These are phyloP conservation scores for Termitomyces sp. DNA, from an alignment of 768 basidiomycete species.

Conservation along the genomic window DNA sequence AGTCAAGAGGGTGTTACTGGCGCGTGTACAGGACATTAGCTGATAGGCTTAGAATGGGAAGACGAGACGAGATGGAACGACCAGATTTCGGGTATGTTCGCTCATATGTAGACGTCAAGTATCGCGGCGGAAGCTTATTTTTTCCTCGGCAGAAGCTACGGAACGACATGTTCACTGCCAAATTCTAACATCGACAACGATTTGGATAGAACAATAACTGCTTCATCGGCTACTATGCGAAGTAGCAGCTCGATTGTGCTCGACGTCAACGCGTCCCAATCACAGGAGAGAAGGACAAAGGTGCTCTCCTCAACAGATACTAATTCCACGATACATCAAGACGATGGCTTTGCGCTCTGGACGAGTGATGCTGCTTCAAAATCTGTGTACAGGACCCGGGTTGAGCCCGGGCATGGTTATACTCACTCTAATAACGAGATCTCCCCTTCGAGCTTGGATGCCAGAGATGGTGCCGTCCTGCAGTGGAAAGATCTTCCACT, in stretches of 20 bases:
- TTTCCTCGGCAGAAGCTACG: not conserved
- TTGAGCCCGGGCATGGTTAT: not conserved
- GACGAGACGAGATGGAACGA: not conserved
- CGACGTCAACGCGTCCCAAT: not conserved
- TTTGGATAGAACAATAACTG: not conserved
- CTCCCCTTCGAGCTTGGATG: no score
- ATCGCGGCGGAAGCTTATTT: not conserved
- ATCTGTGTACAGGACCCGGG: not conserved
- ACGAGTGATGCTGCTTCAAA: no score
- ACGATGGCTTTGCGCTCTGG: not conserved
- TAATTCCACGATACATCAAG: not conserved
- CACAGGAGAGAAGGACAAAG: not conserved
- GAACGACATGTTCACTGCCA: not conserved
- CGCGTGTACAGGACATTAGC: not conserved
- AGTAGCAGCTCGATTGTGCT: not conserved
- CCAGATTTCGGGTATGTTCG: not conserved
- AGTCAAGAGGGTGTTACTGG: slow-evolving; percentile 45
- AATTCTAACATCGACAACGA: not conserved
- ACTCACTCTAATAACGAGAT: no score
- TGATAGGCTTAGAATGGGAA: not conserved
- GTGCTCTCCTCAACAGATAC: not conserved
- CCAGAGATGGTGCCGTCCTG: no score
- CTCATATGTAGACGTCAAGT: not conserved
- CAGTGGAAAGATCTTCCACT: slow-evolving; percentile 8
- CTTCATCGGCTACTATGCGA: not conserved